phyloP scores from a whole-genome alignment of 257 asterid genomes.

The Fraxinus anomala region DNA sequence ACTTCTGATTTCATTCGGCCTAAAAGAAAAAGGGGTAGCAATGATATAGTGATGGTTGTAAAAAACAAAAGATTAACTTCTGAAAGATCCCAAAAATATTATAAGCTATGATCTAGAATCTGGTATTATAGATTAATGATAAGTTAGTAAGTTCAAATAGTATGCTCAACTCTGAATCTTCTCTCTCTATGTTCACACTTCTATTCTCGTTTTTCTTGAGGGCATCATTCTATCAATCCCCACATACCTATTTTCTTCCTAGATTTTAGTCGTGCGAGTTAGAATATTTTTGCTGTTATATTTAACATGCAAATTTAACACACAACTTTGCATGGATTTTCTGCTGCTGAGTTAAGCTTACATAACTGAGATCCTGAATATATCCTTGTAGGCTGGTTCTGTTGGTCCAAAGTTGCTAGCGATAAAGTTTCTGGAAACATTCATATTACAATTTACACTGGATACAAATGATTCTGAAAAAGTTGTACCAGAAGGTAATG shows the following conservation, averaged over 20 bases:
- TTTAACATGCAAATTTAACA: neutral
- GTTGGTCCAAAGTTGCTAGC: constrained; percentile 80
- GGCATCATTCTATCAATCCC: neutral
- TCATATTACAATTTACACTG: constrained; percentile 63
- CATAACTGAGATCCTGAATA: constrained; percentile 27
- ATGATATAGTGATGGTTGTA: neutral
- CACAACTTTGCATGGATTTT: neutral
- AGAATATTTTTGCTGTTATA: neutral
- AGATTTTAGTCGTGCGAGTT: neutral
- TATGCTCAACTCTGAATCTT: constrained; percentile 19
- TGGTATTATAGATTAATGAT: constrained; percentile 1
- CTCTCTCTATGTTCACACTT: constrained; percentile 11
- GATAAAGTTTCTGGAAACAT: constrained; percentile 74
- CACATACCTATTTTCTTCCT: neutral
- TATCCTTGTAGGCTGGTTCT: constrained; percentile 62
- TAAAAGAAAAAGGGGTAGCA: neutral
- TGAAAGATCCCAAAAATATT: constrained; percentile 5
- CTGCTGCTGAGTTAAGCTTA: constrained; percentile 19
- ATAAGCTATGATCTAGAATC: constrained; percentile 19
- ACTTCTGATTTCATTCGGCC: neutral
- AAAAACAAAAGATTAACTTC: neutral
- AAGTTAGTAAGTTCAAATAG: constrained; percentile 1
- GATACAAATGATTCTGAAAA: constrained; percentile 62
- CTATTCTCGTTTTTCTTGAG: neutral
- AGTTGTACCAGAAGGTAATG: constrained; percentile 62